These are phyloP conservation scores for Sclerotinia subarctica DNA, from an alignment of 2,329 filamentous ascomycete genomes.

Conservation along the genomic window DNA sequence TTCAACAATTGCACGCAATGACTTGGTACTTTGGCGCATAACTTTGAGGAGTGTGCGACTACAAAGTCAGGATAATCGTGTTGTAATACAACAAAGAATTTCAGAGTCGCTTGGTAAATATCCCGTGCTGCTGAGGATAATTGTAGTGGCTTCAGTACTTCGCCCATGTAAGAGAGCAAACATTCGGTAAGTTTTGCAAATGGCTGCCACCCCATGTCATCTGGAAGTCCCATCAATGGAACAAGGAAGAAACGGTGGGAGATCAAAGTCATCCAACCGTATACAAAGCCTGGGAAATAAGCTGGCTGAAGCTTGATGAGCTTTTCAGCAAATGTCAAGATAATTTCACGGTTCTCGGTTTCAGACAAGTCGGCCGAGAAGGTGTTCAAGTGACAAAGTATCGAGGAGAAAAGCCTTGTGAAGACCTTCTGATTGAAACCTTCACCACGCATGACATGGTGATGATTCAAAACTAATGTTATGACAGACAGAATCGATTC, in stretches of 20 bases:
- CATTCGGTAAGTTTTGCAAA: conserved; percentile 72
- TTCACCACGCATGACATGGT: conserved; percentile 77
- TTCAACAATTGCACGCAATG: conserved; percentile 88
- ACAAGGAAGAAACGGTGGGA: conserved; percentile 85
- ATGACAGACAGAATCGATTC: conserved; percentile 76
- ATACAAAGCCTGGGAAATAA: conserved; percentile 77
- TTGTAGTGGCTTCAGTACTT: conserved; percentile 72
- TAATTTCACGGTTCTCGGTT: conserved; percentile 64
- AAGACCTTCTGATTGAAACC: conserved; percentile 85
- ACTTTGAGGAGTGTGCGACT: conserved; percentile 76
- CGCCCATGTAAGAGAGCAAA: conserved; percentile 70
- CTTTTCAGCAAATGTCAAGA: conserved; percentile 67
- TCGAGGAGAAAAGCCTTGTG: conserved; percentile 80
- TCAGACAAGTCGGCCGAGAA: conserved; percentile 57
- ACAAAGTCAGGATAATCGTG: conserved; percentile 96
- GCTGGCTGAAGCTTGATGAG: conserved; percentile 72
- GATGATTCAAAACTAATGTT: conserved; percentile 77
- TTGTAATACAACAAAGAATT: conserved; percentile 79
- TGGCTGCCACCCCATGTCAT: conserved; percentile 69
- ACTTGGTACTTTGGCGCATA: conserved; percentile 77
- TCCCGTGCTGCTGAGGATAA: conserved; percentile 71
- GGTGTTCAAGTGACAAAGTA: conserved; percentile 71
- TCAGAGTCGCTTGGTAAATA: conserved; percentile 78
- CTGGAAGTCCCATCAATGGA: conserved; percentile 64
- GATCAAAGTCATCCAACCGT: conserved; percentile 78